Evolutionary conservation across 176 grass and related monocot species (phyloP).

Genomic region (Guadua angustifolia): DNA sequence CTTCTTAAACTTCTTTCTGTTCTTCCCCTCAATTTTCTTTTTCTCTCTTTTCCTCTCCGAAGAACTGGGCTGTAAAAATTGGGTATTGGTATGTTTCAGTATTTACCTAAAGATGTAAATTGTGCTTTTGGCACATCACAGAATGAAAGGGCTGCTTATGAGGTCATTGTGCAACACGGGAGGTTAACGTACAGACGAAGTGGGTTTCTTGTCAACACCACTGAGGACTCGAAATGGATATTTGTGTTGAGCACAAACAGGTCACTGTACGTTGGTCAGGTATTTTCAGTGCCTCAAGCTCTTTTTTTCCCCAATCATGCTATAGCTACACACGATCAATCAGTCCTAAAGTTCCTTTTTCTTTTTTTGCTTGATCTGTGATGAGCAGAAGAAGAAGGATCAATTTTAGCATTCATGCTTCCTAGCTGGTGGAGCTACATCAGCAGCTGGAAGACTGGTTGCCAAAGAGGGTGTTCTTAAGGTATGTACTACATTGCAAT

Average conservation of each 20-base stretch:
- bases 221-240: conserved; percentile 77
- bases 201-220: conserved; percentile 50
- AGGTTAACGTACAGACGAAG: conserved; percentile 59
- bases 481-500: too few relatives aligned
- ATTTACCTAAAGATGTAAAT: too few relatives aligned
- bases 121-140: neutral
- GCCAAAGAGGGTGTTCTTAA: conserved; percentile 61
- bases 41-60: neutral
- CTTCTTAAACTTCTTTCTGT: neutral
- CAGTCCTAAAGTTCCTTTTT: too few relatives aligned
- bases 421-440: conserved; percentile 64
- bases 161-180: conserved; percentile 61
- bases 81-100: too few relatives aligned
- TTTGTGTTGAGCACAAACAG: conserved; percentile 82
- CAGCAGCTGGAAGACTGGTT: conserved; percentile 69
- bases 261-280: conserved; percentile 70
- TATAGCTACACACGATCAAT: too few relatives aligned
- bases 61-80: too few relatives aligned
- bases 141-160: conserved; percentile 63
- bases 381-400: conserved; percentile 72
- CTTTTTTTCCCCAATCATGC: too few relatives aligned
- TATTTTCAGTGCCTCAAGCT: neutral
- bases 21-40: too few relatives aligned
- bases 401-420: conserved; percentile 82
- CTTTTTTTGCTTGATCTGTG: neutral